Evolutionary conservation across 73 alveolate genomes (phyloP), one percentile per base, ranked within the genome.

Genomic region (Symbiodinium natans): DNA sequence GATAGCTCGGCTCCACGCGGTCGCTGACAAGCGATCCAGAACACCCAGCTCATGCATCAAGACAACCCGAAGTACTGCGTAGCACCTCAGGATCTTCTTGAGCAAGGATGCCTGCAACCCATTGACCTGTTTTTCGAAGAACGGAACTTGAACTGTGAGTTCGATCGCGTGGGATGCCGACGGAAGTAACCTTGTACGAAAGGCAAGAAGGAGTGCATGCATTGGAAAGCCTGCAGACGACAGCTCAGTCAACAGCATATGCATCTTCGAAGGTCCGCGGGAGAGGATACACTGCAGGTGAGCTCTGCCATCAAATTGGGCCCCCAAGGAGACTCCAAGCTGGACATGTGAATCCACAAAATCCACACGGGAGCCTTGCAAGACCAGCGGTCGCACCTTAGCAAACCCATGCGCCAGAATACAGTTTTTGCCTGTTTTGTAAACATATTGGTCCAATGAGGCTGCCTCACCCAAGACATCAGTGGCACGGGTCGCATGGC

Each of bases 201-300:
- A 23, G 48, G 86, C 41, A 17, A 39, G 0, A 23, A 9, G 33
- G 33, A 75, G 48, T 21, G 52, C 86, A 34, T 34, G 52, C 41
- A 75, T 36, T 23, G 86, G 86, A 11, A 75, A 75, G 2, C 46
- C 86, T 17, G 29, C 31, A 29, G 23, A 17, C 27, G 43, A 15
- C 19, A 25, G 86, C 29, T n/a, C 86, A 1, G 31, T n/a, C 43
- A 75, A 2, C 43, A 75, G 29, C n/a, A 36, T 19, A 34, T 75
- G 86, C 86, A 75, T 36, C 9, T 34, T 75, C 8, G 52, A 19
- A 75, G 86, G n/a, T 27, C 86, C 86, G 21, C 86, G 86, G 33
- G 86, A n/a, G 9, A 19, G 48, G 33, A 56, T 56, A 31, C 33
- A 25, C 34, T 56, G 75, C 10, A 56, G 75, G 75, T 56, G 75